These are phyloP conservation scores for Boletellus emodensis DNA, from an alignment of 768 basidiomycete species.

Conservation along the genomic window DNA sequence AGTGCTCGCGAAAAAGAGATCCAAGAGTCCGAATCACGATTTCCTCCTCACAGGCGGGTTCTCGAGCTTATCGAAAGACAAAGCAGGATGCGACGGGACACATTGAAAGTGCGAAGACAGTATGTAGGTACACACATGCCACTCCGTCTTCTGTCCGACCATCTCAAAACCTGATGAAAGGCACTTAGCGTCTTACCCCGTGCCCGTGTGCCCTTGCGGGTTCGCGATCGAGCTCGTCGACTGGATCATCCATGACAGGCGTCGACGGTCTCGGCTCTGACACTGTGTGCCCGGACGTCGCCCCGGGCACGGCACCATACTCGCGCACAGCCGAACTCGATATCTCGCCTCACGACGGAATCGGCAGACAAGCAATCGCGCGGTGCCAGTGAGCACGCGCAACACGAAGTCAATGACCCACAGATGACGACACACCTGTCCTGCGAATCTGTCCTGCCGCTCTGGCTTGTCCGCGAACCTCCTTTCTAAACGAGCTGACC, in stretches of 20 bases:
- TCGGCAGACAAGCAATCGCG: constrained; percentile 48
- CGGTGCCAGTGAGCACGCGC: background rate
- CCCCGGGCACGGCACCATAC: constrained; percentile 52
- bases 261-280: constrained; percentile 47
- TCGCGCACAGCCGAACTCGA: constrained; percentile 72
- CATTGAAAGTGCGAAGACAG: too few species aligned
- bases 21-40: too few species aligned
- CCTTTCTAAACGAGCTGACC: constrained; percentile 82
- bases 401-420: too few species aligned
- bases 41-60: too few species aligned
- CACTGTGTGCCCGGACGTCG: constrained; percentile 65
- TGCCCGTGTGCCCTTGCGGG: constrained; percentile 73
- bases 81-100: too few species aligned
- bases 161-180: too few species aligned
- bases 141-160: too few species aligned
- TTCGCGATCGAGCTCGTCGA: constrained; percentile 80
- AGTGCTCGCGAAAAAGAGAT: too few species aligned
- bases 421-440: constrained; percentile 49
- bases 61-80: too few species aligned
- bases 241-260: constrained; percentile 81
- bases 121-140: too few species aligned
- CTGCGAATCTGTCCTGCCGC: constrained; percentile 68
- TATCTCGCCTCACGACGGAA: constrained; percentile 80
- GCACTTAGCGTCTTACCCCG: constrained; percentile 33
- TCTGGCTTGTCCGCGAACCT: constrained; percentile 82